Evolutionary conservation across 371 early-diverging fungal species (phyloP).

Genomic region (Cokeromyces recurvatus): DNA sequence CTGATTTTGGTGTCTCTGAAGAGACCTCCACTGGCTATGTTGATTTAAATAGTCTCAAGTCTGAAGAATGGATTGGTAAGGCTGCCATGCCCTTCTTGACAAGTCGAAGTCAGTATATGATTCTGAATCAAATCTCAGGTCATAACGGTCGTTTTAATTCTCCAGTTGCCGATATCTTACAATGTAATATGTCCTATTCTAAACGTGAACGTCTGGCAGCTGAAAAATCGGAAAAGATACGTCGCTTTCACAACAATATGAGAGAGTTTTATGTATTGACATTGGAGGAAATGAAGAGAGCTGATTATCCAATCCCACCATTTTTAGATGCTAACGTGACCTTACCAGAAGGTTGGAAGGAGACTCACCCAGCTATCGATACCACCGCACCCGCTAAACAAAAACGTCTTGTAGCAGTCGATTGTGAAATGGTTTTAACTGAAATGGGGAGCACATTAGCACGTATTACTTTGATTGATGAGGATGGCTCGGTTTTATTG

Average conservation of each 20-base stretch:
- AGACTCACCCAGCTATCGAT: constrained; percentile 31
- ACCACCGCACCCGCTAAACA: constrained; percentile 3
- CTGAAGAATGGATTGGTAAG: constrained; percentile 17
- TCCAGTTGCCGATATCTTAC: constrained; percentile 31
- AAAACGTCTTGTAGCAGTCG: constrained; percentile 57
- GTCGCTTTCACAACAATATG: constrained; percentile 26
- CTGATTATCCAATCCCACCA: constrained; percentile 52
- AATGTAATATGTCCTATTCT: constrained; percentile 22
- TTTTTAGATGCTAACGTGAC: constrained; percentile 28
- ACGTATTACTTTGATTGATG: constrained; percentile 63
- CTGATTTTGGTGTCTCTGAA: constrained; percentile 20
- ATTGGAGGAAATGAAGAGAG: constrained; percentile 40
- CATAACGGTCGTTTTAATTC: constrained; percentile 20
- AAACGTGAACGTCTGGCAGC: constrained; percentile 18
- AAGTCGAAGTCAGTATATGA: constrained; percentile 25
- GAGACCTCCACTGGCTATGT: constrained; percentile 7
- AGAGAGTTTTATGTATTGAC: constrained; percentile 48
- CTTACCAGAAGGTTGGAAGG: constrained; percentile 51
- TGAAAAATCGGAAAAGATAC: constrained; percentile 5
- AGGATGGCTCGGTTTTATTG: constrained; percentile 47
- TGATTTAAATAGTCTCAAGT: constrained; percentile 11
- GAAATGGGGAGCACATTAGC: constrained; percentile 63
- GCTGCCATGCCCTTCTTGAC: constrained; percentile 32
- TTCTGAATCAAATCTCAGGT: constrained; percentile 28
- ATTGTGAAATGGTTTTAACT: constrained; percentile 87